Conservation (phyloP, 2,329 filamentous ascomycete genomes). For the Fusarium chuoi region DNA sequence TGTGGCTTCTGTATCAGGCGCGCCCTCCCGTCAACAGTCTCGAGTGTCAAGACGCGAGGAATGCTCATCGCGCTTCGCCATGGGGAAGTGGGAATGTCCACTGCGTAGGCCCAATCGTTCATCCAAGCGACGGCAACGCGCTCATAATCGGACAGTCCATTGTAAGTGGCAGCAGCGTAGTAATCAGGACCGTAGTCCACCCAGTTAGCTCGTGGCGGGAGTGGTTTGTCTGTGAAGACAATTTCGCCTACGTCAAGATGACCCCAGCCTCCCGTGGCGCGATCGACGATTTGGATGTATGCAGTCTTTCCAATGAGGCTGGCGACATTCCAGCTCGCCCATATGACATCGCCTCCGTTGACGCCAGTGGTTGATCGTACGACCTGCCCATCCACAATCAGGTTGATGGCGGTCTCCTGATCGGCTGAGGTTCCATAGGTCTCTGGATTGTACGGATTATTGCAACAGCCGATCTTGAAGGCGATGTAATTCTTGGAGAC, state of each 20-base stretch:
- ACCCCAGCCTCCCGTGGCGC: neutral
- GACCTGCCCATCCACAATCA: neutral
- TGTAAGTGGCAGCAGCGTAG: neutral
- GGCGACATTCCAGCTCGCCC: neutral
- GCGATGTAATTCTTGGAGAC: neutral
- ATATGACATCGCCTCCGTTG: neutral
- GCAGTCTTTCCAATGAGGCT: neutral
- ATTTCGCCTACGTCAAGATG: neutral
- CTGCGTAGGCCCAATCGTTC: neutral
- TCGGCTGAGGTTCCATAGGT: neutral
- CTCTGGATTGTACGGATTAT: neutral
- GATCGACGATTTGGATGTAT: neutral
- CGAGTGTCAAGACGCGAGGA: neutral
- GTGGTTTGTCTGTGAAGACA: neutral
- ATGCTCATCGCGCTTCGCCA: neutral
- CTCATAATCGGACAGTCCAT: neutral
- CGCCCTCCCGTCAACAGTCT: fast-evolving
- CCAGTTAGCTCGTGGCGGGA: neutral
- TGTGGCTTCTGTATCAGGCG: neutral
- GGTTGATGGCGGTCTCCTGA: neutral
- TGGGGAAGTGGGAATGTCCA: neutral
- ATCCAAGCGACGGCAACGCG: neutral
- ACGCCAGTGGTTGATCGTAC: neutral
- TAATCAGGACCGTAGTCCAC: neutral
- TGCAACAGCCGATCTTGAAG: neutral